Evolutionary conservation across 257 asterid genomes (phyloP).

Genomic region (Solanum peruvianum): DNA sequence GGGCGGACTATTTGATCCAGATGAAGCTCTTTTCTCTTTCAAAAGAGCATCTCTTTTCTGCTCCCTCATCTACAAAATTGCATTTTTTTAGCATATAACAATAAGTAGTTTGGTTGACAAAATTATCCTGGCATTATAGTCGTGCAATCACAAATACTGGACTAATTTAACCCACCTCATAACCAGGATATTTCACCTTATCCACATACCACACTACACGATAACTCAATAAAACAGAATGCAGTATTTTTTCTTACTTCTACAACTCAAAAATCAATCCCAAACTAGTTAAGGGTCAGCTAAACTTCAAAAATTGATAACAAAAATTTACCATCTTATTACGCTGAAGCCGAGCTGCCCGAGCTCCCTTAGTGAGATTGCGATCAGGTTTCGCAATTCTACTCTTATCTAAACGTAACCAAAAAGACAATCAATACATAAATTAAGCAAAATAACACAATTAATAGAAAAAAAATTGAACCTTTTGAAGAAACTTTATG

Average conservation of each 20-base stretch:
- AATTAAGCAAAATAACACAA: not conserved
- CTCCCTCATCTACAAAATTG: slow-evolving; percentile 53
- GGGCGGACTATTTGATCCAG: slow-evolving; percentile 73
- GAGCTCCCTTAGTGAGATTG: slow-evolving; percentile 56
- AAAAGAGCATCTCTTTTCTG: slow-evolving; percentile 61
- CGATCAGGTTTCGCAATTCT: slow-evolving; percentile 44
- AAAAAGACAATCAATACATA: not conserved
- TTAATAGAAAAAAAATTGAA: not conserved
- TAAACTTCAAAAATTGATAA: not conserved
- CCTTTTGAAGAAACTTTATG: slow-evolving; percentile 76
- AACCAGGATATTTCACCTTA: not conserved
- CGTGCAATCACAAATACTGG: not conserved
- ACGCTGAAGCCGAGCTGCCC: slow-evolving; percentile 77
- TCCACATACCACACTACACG: not conserved
- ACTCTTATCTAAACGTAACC: slow-evolving; percentile 32
- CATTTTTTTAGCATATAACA: not conserved
- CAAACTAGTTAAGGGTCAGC: not conserved
- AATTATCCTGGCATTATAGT: not conserved
- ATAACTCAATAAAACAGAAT: not conserved
- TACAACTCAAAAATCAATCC: not conserved
- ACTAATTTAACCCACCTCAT: not conserved
- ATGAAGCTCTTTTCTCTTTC: slow-evolving; percentile 72
- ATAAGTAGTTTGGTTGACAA: not conserved
- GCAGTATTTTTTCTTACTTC: not conserved
- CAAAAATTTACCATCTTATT: slow-evolving; percentile 47